These are phyloP conservation scores for Suillus discolor DNA, from an alignment of 768 basidiomycete species.

Conservation along the genomic window DNA sequence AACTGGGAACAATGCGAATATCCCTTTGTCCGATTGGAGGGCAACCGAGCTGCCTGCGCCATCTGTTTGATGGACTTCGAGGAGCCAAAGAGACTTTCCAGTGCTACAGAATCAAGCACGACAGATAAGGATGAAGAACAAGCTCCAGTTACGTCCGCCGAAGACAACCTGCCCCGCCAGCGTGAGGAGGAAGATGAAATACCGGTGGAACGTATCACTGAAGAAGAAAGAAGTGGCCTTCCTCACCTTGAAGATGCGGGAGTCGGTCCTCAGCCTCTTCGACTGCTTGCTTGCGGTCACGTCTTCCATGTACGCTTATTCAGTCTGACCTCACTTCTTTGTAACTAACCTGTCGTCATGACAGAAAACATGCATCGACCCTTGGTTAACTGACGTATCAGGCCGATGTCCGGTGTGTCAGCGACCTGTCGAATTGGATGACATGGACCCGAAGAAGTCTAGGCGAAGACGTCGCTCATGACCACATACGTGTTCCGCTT, in stretches of 20 bases:
- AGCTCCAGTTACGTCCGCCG: conserved; percentile 4
- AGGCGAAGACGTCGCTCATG: conserved; percentile 26
- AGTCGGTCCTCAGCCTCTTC: conserved; percentile 73
- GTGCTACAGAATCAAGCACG: conserved; percentile 20
- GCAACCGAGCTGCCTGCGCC: conserved; percentile 82
- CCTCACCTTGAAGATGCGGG: conserved; percentile 71
- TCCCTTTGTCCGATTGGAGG: conserved; percentile 81
- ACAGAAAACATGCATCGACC: conserved; percentile 87
- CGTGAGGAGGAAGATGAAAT: conserved; percentile 28
- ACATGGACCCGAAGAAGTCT: conserved; percentile 37
- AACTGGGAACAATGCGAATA: conserved; percentile 77
- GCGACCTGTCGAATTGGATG: conserved; percentile 59
- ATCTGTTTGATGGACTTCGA: conserved; percentile 87
- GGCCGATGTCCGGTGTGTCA: conserved; percentile 91
- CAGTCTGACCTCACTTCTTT: conserved; percentile 2
- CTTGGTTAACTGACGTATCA: conserved; percentile 84
- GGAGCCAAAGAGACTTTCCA: conserved; percentile 53
- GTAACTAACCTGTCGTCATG: conserved; percentile 15
- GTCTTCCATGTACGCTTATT: conserved; percentile 78
- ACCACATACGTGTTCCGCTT: conserved; percentile 5
- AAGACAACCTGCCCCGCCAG: conserved; percentile 12
- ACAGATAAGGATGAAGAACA: conserved; percentile 30
- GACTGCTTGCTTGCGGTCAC: conserved; percentile 80
- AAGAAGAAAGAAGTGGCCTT: conserved; percentile 43
- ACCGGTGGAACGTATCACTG: conserved; percentile 38